Evolutionary conservation across 108 stramenopile species (phyloP), one percentile per base, ranked within the genome.

Genomic region (Fragilaria radians): DNA sequence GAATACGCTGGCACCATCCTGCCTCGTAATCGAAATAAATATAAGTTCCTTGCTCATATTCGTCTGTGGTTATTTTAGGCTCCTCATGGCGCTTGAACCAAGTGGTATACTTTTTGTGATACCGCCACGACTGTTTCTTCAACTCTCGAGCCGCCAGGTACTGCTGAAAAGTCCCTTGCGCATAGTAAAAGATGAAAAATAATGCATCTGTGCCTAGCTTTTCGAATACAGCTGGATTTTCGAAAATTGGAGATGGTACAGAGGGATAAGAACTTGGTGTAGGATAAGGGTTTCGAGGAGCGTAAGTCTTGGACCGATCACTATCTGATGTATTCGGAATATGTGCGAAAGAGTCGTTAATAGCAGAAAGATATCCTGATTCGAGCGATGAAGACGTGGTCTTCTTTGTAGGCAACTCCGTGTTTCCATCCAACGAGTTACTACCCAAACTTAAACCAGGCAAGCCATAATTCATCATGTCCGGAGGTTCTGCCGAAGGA

Each of bases 31-130:
- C 99, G 78, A 99, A 99, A 77, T 98, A 99, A 4, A 98, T 88
- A 73, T 98, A 99, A 1, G 97, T 97, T 29, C 99, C 99, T 73
- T 98, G 92, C 67, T 99, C 99, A 65, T 97, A 98, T 52, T 97
- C 96, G 57, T 97, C 96, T 5, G 96, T 98, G 19, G 97, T 96
- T 1, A 96, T 85, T 65, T 89, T 88, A 0, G 95, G 95, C 67
- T 97, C 96, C 55, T 94, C 89, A 61, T 97, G 95, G 23, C 97
- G 87, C 71, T 98, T 96, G 73, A 99, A 99, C 99, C 99, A 99
- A 24, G 99, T 98, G 89, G 90, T 87, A 77, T 99, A 99, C 91
- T 98, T 97, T 65, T 97, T 98, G 77, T 99, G 99, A 74, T 90
- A 99, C 56, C 99, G 80, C 99, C 99, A 99, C 32, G 86, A 89